Percentiles rank a stretch among this genome's conserved stretches.
phyloP scores from a whole-genome alignment of 306 rosid species.

The Prosopis cineraria region DNA sequence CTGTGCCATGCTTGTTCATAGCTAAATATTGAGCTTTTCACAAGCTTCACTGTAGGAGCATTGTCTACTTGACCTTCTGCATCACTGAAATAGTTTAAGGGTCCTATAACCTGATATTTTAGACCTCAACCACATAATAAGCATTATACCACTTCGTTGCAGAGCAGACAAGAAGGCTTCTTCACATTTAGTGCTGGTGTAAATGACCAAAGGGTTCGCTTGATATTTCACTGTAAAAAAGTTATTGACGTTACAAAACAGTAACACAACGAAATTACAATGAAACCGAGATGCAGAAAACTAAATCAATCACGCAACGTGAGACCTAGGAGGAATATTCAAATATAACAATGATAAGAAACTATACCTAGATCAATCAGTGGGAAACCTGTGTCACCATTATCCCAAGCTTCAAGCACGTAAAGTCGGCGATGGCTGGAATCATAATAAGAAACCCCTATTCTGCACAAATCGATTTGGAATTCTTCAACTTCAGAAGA shows the following conservation, averaged over 20 bases:
- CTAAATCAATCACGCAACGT: slow-evolving; percentile 27
- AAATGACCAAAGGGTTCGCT: slow-evolving; percentile 83
- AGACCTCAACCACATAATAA: slow-evolving; percentile 27
- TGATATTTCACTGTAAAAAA: slow-evolving; percentile 84
- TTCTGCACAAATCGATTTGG: slow-evolving; percentile 52
- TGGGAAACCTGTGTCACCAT: slow-evolving; percentile 75
- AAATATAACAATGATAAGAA: slow-evolving; percentile 33
- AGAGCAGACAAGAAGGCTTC: slow-evolving; percentile 89
- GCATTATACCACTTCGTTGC: slow-evolving; percentile 74
- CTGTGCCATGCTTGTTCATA: slow-evolving; percentile 99
- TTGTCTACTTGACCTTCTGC: slow-evolving; percentile 67
- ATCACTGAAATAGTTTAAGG: slow-evolving; percentile 47
- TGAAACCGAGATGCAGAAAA: slow-evolving; percentile 10
- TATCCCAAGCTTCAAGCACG: slow-evolving; percentile 96
- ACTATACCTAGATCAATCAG: slow-evolving; percentile 80
- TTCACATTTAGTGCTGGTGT: slow-evolving; percentile 89
- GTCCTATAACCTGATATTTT: slow-evolving; percentile 28
- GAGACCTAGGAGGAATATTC: slow-evolving; percentile 26
- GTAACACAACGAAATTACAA: not conserved
- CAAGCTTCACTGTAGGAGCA: slow-evolving; percentile 77
- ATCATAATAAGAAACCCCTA: slow-evolving; percentile 90
- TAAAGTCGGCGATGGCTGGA: slow-evolving; percentile 85
- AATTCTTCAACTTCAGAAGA: slow-evolving; percentile 26
- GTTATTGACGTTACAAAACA: not conserved
- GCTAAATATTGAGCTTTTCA: slow-evolving; percentile 91